Base-by-base conservation (phyloP, 306 rosid genomes). In the Prinsepia uniflora region DNA sequence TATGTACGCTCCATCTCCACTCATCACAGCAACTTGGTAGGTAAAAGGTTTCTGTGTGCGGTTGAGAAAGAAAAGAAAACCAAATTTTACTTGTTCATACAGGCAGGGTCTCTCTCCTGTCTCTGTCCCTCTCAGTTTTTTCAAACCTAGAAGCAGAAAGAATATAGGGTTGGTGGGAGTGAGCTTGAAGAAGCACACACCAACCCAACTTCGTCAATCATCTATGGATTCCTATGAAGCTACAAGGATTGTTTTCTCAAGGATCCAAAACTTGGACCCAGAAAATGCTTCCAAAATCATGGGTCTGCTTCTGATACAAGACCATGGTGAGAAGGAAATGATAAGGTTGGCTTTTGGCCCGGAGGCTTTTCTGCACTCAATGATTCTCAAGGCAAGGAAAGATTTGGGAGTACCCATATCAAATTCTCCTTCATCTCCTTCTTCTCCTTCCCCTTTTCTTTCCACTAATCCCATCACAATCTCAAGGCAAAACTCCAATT, bases 281-380 rank as follows among this genome's bases (percentile, higher is more conserved):
- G 99, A 95, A 74, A 95, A 95, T 74, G 99, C 99, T 12, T 91
- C 99, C 13, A 91, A 91, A 78, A 91, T 95, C 82, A 95, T 95
- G 99, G 97, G 99, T 13, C 72, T 95, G 4, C 96, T 95, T 53
- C 82, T 91, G 44, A 82, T 94, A 72, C 97, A 95, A 80, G 99
- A 95, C 79, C 96, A 91, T 75, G 97, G 97, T 20, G 99, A 89
- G 81, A 89, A 95, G n/a, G 99, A 95, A 81, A 95, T 95, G 97
- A 95, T 91, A 17, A 81, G 99, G 19, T 57, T 95, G 65, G 99
- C 99, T 45, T 95, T 95, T 73, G 97, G 99, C 5, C 92, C 99
- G 0, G 99, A 95, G 78, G 77, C 96, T 17, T 75, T 95, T 7
- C 83, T 95, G 67, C 97, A 87, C 73, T 87, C 97, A 0, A 84